Evolutionary conservation across 2,329 filamentous ascomycete genomes (phyloP), one percentile per base, ranked within the genome.

Genomic region (Colletotrichum karsti): DNA sequence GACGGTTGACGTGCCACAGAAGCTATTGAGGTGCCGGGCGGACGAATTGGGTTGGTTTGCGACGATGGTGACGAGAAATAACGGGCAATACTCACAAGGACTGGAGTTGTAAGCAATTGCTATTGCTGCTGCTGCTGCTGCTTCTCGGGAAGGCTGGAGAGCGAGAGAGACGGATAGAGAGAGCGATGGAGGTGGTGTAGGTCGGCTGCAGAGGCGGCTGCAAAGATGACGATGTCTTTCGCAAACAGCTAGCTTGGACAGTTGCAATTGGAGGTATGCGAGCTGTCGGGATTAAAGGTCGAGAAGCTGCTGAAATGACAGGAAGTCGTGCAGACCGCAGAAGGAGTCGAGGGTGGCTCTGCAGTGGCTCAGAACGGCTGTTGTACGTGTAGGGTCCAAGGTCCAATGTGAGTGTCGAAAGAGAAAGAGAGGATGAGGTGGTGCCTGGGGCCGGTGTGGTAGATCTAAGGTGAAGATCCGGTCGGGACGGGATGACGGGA

Each of bases 51-150:
- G 53, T 58, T 54, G 64, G 60, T 39, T 33, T n/a, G 64, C 10
- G 53, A 48, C 6, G 24, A 64, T 24, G 42, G 35, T 63, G 50
- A 61, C 54, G 28, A 46, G n/a, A 48, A 54, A 64, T 20, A 67
- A 67, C 60, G 64, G 53, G 53, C 60, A 67, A 46, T 41, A 67
- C 64, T 64, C 53, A 67, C 64, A 37, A 41, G 15, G 30, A 55
- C 35, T 33, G 33, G 18, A 18, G 20, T 48, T 37, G 56, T 54
- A 54, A 61, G 35, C 63, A 54, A 41, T n/a, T 51, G 22, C 44
- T 60, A 15, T 18, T n/a, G n/a, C n/a, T n/a, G n/a, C n/a, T n/a
- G n/a, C n/a, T n/a, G n/a, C n/a, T n/a, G n/a, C n/a, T 22, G 28
- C 50, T 37, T 26, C 20, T 46, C 30, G 28, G 33, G 35, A 42